Base-by-base conservation (phyloP, 306 rosid species). In the Cotoneaster glaucophyllus region DNA sequence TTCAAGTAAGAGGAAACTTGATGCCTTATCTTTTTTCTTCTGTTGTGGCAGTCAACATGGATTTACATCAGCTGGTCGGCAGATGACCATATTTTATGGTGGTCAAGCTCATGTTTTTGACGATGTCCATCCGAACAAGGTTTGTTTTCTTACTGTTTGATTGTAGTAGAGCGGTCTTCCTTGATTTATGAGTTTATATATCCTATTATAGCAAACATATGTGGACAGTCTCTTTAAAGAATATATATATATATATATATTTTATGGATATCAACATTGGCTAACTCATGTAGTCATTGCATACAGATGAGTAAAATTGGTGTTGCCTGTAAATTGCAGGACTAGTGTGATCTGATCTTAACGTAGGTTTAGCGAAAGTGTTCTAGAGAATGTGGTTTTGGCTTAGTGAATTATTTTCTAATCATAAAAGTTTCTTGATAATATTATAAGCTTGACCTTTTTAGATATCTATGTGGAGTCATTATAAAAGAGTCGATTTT, bases 31-130 rank as follows among this genome's bases (percentile, higher is more conserved):
- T 71, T 82, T 64, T 59, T 65, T 84, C 29, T 77, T 50, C 67
- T 77, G 57, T 74, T 74, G 73, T 75, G 77, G 89, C 90, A 92
- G 93, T 84, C 95, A 84, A 76, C 89, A 84, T 39, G 96, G 91
- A 62, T 84, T 76, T 70, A 73, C 85, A 66, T 81, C 96, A 74
- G 84, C 85, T 75, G 84, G 90, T 85, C 84, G 85, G 77, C 99
- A 92, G 91, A 96, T 96, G 99, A 92, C 99, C 59, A 92, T 95
- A 74, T 95, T 95, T 80, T 95, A 95, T 14, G 99, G 99, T 5
- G 99, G 99, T 71, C 97, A 95, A 84, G 98, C 99, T 85, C 99
- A 95, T 74, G 99, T 95, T 65, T 95, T 95, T 62, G 97, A 95
- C 53, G 96, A 92, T 75, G 98, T 95, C 86, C 97, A 89, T 78